phyloP scores from a whole-genome alignment of 371 early-diverging fungal genomes.

The Thermomucor indicae-seudaticae region DNA sequence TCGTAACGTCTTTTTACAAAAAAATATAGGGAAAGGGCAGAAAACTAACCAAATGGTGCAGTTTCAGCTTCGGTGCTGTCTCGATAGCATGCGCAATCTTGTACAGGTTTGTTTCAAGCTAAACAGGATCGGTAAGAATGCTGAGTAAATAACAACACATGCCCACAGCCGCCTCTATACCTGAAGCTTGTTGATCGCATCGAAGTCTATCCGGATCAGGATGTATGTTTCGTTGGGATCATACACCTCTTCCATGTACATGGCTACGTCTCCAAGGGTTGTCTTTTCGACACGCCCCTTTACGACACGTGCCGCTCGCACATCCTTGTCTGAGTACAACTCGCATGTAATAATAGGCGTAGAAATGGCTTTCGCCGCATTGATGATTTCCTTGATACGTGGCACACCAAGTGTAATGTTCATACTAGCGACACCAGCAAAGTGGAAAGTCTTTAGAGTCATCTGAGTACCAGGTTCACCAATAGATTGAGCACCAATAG shows the following conservation, averaged over 20 bases:
- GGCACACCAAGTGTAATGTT: conserved; percentile 99
- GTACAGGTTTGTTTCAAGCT: conserved; percentile 81
- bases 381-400: conserved; percentile 97
- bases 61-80: conserved; percentile 82
- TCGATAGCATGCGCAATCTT: conserved; percentile 79
- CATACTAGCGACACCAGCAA: conserved; percentile 99
- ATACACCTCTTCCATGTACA: conserved; percentile 91
- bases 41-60: conserved; percentile 53
- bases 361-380: conserved; percentile 87
- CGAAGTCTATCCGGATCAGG: conserved; percentile 76
- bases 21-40: no score
- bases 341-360: conserved; percentile 94
- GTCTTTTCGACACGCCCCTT: conserved; percentile 95
- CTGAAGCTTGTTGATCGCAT: conserved; percentile 71
- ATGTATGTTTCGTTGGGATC: conserved; percentile 73
- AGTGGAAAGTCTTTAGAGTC: conserved; percentile 99
- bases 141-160: no score
- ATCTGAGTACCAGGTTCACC: conserved; percentile 99
- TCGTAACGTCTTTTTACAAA: no score
- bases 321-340: conserved; percentile 63
- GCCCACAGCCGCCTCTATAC: no score
- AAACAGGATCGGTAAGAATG: no score
- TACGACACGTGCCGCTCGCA: conserved; percentile 86
- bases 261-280: conserved; percentile 82
- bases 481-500: conserved; percentile 97